Percentiles rank a stretch among this genome's conserved stretches.
Evolutionary conservation across 2,329 filamentous ascomycete genomes (phyloP).

Genomic region (Trichophyton rubrum): DNA sequence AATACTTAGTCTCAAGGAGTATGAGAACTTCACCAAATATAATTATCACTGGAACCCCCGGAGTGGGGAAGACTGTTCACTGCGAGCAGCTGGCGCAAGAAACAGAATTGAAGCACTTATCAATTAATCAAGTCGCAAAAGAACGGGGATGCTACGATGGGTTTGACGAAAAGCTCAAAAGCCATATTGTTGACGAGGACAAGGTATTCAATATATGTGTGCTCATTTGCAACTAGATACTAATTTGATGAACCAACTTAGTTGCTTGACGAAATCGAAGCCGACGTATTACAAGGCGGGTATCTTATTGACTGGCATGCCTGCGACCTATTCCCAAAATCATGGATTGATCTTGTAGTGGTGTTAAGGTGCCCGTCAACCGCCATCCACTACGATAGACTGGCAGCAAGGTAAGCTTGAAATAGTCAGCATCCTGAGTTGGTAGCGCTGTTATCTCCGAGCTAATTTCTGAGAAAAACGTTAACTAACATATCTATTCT

Average conservation of each 20-base stretch:
- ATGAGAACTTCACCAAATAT: slow-evolving; percentile 59
- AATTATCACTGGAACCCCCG: slow-evolving; percentile 88
- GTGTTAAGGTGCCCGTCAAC: slow-evolving; percentile 71
- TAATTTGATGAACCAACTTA: slow-evolving; percentile 8
- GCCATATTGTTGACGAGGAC: slow-evolving; percentile 93
- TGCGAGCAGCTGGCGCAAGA: slow-evolving; percentile 66
- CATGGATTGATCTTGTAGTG: slow-evolving; percentile 90
- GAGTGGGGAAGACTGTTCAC: slow-evolving; percentile 90
- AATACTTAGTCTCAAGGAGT: slow-evolving; percentile 5
- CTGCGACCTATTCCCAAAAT: slow-evolving; percentile 84
- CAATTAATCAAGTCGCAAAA: slow-evolving; percentile 85
- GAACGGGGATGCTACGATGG: slow-evolving; percentile 77
- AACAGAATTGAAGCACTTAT: slow-evolving; percentile 67
- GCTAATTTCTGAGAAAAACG: background rate
- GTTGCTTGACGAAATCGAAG: slow-evolving; percentile 80
- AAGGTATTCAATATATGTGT: slow-evolving; percentile 47
- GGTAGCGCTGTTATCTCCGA: background rate
- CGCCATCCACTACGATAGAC: slow-evolving; percentile 67
- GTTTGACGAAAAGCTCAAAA: slow-evolving; percentile 71
- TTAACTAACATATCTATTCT: slow-evolving; percentile 6
- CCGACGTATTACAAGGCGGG: slow-evolving; percentile 64
- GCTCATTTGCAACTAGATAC: background rate
- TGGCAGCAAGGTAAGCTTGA: slow-evolving; percentile 52
- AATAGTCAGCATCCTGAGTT: background rate
- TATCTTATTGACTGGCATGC: slow-evolving; percentile 96